Conservation (phyloP, 768 basidiomycete species). For the Pisolithus marmoratus region DNA sequence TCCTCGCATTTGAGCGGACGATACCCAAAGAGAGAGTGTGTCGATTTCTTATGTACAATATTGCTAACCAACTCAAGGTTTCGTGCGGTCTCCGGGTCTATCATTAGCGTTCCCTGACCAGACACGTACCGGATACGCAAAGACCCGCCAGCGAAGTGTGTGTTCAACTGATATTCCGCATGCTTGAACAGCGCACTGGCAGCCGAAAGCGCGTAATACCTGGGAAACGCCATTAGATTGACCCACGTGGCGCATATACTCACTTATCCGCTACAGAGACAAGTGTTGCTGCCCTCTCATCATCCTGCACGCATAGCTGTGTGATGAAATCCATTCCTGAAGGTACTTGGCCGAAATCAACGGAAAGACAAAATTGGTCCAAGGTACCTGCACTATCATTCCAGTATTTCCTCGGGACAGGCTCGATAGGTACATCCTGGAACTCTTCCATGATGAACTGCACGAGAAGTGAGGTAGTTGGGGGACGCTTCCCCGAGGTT, state of each 20-base stretch:
- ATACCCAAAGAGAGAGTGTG: slow-evolving; percentile 78
- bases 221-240: slow-evolving; percentile 25
- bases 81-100: slow-evolving; percentile 82
- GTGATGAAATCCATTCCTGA: slow-evolving; percentile 74
- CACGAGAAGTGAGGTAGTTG: slow-evolving; percentile 57
- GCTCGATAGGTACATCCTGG: slow-evolving; percentile 57
- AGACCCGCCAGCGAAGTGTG: slow-evolving; percentile 62
- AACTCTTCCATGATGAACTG: slow-evolving; percentile 73
- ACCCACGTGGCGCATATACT: slow-evolving; percentile 29
- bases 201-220: slow-evolving; percentile 87
- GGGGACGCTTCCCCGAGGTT: slow-evolving; percentile 38
- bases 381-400: slow-evolving; percentile 68
- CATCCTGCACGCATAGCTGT: slow-evolving; percentile 74
- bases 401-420: slow-evolving; percentile 78
- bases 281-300: slow-evolving; percentile 75
- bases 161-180: slow-evolving; percentile 63
- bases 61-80: slow-evolving; percentile 90
- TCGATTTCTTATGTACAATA: slow-evolving; percentile 55
- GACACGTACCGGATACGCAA: slow-evolving; percentile 71
- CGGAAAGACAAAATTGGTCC: neutral
- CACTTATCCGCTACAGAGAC: slow-evolving; percentile 78
- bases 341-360: no score
- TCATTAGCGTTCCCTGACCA: slow-evolving; percentile 90
- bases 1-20: slow-evolving; percentile 4
- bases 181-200: slow-evolving; percentile 84